Evolutionary conservation across 352 stramenopile species (phyloP).

Genomic region (Pythium plurisporium): DNA sequence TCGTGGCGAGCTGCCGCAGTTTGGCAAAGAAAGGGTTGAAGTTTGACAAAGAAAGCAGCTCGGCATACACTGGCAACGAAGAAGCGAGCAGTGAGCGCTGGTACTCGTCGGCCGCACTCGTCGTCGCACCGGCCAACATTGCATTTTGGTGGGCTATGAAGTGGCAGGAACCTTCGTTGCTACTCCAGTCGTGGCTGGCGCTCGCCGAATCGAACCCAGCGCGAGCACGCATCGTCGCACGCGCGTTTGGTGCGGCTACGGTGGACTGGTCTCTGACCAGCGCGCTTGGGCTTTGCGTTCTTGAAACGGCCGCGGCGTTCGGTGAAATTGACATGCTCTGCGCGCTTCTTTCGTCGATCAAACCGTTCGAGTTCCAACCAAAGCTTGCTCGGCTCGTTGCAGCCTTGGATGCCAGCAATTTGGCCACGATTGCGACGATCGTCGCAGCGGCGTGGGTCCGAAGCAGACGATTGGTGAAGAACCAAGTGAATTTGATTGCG

Average conservation of each 20-base stretch:
- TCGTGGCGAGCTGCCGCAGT: not conserved
- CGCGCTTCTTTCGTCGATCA: not conserved
- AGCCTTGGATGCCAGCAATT: not conserved
- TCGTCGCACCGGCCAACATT: too few relatives aligned
- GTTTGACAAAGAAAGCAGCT: slow-evolving; percentile 1
- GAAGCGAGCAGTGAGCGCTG: slow-evolving; percentile 3
- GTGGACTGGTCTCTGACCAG: not conserved
- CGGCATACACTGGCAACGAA: slow-evolving; percentile 9
- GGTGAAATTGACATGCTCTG: not conserved
- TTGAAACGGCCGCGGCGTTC: not conserved
- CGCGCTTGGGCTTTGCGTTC: not conserved
- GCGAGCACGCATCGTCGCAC: not conserved
- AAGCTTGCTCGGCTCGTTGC: not conserved
- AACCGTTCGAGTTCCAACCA: not conserved
- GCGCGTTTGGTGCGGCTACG: not conserved
- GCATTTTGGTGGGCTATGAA: too few relatives aligned
- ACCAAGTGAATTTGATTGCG: not conserved
- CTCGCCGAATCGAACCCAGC: not conserved
- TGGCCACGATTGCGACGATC: not conserved
- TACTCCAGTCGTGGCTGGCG: not conserved
- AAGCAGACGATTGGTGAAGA: not conserved
- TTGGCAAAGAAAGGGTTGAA: slow-evolving; percentile 16
- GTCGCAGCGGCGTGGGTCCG: not conserved
- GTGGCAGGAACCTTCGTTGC: too few relatives aligned
- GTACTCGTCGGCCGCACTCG: slow-evolving; percentile 18